phyloP scores from a whole-genome alignment of 768 basidiomycete species.

The Lactifluus piperatus region DNA sequence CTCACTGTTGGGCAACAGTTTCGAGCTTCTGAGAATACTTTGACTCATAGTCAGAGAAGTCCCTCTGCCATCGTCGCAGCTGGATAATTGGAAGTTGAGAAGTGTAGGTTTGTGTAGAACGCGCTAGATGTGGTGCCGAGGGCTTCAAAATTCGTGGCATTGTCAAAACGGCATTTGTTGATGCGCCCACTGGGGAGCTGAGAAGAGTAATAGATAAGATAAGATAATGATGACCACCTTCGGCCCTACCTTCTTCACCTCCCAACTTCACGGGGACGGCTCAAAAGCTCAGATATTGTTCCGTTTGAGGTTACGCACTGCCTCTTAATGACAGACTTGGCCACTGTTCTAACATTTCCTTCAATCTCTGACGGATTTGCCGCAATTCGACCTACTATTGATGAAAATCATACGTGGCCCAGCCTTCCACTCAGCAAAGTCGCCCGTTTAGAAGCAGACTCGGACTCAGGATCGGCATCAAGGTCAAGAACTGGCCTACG shows the following conservation, averaged over 20 bases:
- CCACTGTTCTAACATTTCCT: slow-evolving; percentile 17
- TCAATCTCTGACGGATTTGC: slow-evolving; percentile 44
- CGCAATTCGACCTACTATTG: slow-evolving; percentile 31
- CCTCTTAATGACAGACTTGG: slow-evolving; percentile 12
- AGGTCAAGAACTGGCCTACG: slow-evolving; percentile 32
- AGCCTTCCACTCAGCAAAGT: slow-evolving; percentile 60
- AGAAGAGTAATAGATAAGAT: slow-evolving; percentile 14
- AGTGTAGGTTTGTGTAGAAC: neutral
- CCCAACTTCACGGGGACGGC: neutral
- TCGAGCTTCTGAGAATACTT: slow-evolving; percentile 68
- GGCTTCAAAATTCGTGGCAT: slow-evolving; percentile 4
- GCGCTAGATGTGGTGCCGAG: neutral
- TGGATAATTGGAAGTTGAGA: neutral
- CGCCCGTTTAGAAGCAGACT: slow-evolving; percentile 55
- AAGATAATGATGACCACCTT: neutral
- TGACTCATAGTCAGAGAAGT: slow-evolving; percentile 28
- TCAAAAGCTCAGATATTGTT: neutral
- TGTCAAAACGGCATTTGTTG: too few relatives aligned
- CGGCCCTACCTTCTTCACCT: too few relatives aligned
- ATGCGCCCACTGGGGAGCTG: too few relatives aligned
- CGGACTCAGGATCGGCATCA: slow-evolving; percentile 59
- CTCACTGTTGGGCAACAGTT: slow-evolving; percentile 57
- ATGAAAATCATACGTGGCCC: slow-evolving; percentile 31
- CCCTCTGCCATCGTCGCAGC: neutral
- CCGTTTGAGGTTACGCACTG: neutral